phyloP scores from a whole-genome alignment of 2,329 filamentous ascomycete species.

The Pseudohalonectria lignicola region DNA sequence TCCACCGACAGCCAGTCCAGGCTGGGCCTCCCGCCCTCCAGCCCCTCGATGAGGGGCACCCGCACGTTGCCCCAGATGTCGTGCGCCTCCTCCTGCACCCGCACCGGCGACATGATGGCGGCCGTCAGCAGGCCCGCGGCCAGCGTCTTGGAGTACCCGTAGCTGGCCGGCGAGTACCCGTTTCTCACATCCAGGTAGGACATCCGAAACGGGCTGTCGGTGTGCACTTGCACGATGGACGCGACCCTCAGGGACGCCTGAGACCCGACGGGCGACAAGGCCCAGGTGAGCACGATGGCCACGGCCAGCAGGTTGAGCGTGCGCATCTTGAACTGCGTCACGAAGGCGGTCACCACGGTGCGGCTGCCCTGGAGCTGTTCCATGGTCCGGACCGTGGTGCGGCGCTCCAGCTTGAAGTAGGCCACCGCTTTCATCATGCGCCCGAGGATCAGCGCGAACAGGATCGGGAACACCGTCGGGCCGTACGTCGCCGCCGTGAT shows the following conservation, averaged over 20 bases:
- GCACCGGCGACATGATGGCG: constrained; percentile 1
- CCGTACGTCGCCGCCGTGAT: neutral
- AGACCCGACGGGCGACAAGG: constrained; percentile 17
- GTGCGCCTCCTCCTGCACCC: constrained; percentile 4
- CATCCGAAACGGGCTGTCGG: constrained; percentile 14
- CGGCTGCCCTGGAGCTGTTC: constrained; percentile 19
- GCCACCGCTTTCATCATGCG: constrained; percentile 14
- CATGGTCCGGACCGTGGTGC: constrained; percentile 12
- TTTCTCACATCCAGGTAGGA: neutral
- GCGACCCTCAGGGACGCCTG: constrained; percentile 14
- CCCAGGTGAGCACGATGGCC: constrained; percentile 15
- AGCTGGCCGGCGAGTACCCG: neutral
- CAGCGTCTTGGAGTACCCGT: constrained; percentile 1
- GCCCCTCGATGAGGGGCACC: constrained; percentile 3
- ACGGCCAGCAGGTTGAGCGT: constrained; percentile 14
- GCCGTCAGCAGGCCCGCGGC: constrained; percentile 1
- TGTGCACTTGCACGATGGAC: neutral
- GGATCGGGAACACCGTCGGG: constrained; percentile 16
- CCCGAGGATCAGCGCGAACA: constrained; percentile 16
- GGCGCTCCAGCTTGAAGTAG: constrained; percentile 15
- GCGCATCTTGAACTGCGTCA: constrained; percentile 14
- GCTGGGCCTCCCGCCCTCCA: neutral
- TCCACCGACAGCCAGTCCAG: neutral
- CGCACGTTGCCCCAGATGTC: constrained; percentile 7
- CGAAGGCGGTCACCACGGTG: constrained; percentile 15